phyloP scores from a whole-genome alignment of 2,329 filamentous ascomycete species.

The Pseudogymnoascus sp. region DNA sequence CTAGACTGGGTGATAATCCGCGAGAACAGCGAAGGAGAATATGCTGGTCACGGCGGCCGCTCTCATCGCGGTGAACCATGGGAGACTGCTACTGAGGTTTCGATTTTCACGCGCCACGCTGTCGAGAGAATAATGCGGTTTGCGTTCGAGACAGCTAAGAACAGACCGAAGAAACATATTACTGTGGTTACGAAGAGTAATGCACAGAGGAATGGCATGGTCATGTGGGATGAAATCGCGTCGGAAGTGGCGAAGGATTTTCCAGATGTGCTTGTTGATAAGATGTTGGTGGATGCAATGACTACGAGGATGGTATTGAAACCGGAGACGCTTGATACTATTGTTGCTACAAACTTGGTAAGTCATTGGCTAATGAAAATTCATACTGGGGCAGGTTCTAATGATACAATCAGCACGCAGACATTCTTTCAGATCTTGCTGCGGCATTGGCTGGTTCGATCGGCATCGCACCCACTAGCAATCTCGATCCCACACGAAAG shows the following conservation, averaged over 20 bases:
- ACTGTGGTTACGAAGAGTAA: slow-evolving; percentile 61
- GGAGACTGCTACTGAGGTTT: slow-evolving; percentile 54
- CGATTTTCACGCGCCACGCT: slow-evolving; percentile 54
- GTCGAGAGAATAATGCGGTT: slow-evolving; percentile 56
- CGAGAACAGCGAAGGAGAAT: slow-evolving; percentile 60
- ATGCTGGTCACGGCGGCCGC: slow-evolving; percentile 54
- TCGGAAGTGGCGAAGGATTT: slow-evolving; percentile 48
- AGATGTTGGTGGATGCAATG: slow-evolving; percentile 54
- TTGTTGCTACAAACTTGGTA: slow-evolving; percentile 50
- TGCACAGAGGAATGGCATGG: slow-evolving; percentile 59
- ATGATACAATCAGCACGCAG: slow-evolving; percentile 40
- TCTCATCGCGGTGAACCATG: slow-evolving; percentile 49
- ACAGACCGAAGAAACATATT: slow-evolving; percentile 48
- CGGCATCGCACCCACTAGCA: slow-evolving; percentile 63
- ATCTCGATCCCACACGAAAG: slow-evolving; percentile 53
- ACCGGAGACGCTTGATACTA: slow-evolving; percentile 51
- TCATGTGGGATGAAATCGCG: slow-evolving; percentile 59
- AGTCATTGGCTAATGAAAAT: background rate
- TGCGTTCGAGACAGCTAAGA: slow-evolving; percentile 48
- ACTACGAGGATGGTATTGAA: slow-evolving; percentile 49
- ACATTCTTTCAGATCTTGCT: slow-evolving; percentile 64
- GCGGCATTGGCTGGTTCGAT: slow-evolving; percentile 64
- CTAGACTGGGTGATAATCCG: slow-evolving; percentile 60
- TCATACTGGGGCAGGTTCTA: background rate
- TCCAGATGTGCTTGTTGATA: slow-evolving; percentile 51